Conservation (phyloP, 176 grass and related monocot species). For the Neostapfia colusana region DNA sequence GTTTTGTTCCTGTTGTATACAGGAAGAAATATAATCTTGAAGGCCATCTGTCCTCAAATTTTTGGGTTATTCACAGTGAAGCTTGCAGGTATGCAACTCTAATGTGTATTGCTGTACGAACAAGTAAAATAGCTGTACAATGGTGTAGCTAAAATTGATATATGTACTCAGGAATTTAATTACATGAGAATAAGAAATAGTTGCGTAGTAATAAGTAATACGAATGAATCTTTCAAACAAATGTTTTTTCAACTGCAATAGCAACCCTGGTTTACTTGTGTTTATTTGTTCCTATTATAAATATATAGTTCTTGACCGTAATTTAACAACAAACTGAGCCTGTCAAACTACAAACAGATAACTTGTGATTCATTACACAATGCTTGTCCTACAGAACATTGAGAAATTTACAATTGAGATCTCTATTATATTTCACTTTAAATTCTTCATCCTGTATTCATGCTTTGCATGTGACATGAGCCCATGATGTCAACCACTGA, state of each 20-base stretch:
- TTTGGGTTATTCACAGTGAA: constrained; percentile 96
- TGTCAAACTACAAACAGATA: background rate
- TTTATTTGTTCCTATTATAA: too few species aligned
- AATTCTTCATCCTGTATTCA: background rate
- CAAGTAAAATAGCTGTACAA: background rate
- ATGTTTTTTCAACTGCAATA: background rate
- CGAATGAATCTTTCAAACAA: background rate
- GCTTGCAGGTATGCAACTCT: constrained; percentile 67
- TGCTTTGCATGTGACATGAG: background rate
- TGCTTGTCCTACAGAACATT: background rate
- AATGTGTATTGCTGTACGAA: constrained; percentile 4
- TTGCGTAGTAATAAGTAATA: background rate
- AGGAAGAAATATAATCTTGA: constrained; percentile 87
- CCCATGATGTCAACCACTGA: background rate
- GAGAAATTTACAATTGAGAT: background rate
- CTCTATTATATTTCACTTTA: background rate
- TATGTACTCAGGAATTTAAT: background rate
- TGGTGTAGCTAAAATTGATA: background rate
- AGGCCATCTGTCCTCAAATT: constrained; percentile 84
- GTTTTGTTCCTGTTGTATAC: constrained; percentile 9
- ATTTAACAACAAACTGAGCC: background rate
- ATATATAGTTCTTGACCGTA: too few species aligned
- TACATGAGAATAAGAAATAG: background rate
- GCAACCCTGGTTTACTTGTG: background rate
- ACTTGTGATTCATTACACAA: background rate